Evolutionary conservation across 345 rosid genomes (phyloP).

Genomic region (Heritiera fomes): DNA sequence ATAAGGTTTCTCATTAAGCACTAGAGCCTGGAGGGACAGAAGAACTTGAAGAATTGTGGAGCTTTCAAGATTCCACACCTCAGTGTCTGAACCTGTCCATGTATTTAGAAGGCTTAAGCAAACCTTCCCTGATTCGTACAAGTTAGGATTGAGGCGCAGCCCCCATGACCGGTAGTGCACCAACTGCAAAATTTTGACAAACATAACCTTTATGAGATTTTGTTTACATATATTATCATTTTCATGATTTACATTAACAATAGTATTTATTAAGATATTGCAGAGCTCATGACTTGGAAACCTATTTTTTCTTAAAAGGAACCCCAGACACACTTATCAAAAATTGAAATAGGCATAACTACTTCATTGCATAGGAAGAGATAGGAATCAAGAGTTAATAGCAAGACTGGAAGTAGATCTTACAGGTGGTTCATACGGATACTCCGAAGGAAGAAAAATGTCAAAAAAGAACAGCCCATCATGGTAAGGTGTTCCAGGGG

Average conservation of each 20-base stretch:
- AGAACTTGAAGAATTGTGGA: conserved; percentile 91
- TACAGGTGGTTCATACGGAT: conserved; percentile 90
- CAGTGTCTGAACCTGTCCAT: conserved; percentile 85
- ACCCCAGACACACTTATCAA: neutral
- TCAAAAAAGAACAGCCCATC: conserved; percentile 95
- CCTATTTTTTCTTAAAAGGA: neutral
- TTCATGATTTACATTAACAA: neutral
- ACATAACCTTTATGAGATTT: conserved; percentile 13
- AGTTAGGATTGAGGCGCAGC: conserved; percentile 87
- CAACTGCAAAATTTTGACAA: conserved; percentile 44
- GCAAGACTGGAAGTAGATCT: conserved; percentile 35
- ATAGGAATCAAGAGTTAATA: neutral
- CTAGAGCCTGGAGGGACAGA: conserved; percentile 95
- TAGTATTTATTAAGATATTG: neutral
- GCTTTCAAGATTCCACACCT: conserved; percentile 81
- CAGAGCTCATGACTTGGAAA: neutral
- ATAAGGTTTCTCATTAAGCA: conserved; percentile 95
- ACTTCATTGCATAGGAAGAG: neutral
- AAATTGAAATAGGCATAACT: neutral
- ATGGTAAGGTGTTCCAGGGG: conserved; percentile 87
- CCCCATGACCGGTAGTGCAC: conserved; percentile 91
- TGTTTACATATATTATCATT: neutral
- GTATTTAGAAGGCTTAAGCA: conserved; percentile 93
- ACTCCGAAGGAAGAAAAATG: conserved; percentile 76
- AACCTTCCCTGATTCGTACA: conserved; percentile 88